Evolutionary conservation across 345 rosid species (phyloP).

Genomic region (Noccaea bulbosa): DNA sequence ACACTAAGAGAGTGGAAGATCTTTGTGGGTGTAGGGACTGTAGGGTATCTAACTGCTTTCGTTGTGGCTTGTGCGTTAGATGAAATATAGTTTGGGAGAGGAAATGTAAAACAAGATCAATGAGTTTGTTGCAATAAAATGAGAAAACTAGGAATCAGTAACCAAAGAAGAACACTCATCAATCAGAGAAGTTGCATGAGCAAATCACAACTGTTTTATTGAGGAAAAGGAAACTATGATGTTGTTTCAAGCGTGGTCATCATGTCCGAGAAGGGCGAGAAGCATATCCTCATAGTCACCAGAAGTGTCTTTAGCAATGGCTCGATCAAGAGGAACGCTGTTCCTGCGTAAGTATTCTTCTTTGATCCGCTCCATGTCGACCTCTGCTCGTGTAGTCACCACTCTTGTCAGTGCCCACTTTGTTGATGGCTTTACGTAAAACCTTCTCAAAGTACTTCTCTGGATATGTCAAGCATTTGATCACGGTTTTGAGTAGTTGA

Average conservation of each 20-base stretch:
- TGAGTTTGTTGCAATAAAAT: slow-evolving; percentile 4
- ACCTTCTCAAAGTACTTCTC: slow-evolving; percentile 86
- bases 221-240: no score
- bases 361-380: slow-evolving; percentile 78
- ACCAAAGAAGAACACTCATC: not conserved
- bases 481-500: slow-evolving; percentile 63
- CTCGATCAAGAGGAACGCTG: slow-evolving; percentile 67
- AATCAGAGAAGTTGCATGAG: no score
- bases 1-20: slow-evolving; percentile 30
- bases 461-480: slow-evolving; percentile 75
- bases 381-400: slow-evolving; percentile 74
- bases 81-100: slow-evolving; percentile 3
- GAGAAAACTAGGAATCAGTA: not conserved
- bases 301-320: slow-evolving; percentile 68
- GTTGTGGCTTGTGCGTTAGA: slow-evolving; percentile 38
- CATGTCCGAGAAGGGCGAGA: slow-evolving; percentile 1
- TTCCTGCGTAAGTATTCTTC: slow-evolving; percentile 75
- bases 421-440: slow-evolving; percentile 68
- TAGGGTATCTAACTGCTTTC: slow-evolving; percentile 23
- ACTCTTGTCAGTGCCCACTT: slow-evolving; percentile 71
- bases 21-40: slow-evolving; percentile 39
- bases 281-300: slow-evolving; percentile 85
- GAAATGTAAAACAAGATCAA: not conserved
- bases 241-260: no score
- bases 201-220: no score